phyloP scores from a whole-genome alignment of 2,329 filamentous ascomycete genomes.

The Fusarium graminum region DNA sequence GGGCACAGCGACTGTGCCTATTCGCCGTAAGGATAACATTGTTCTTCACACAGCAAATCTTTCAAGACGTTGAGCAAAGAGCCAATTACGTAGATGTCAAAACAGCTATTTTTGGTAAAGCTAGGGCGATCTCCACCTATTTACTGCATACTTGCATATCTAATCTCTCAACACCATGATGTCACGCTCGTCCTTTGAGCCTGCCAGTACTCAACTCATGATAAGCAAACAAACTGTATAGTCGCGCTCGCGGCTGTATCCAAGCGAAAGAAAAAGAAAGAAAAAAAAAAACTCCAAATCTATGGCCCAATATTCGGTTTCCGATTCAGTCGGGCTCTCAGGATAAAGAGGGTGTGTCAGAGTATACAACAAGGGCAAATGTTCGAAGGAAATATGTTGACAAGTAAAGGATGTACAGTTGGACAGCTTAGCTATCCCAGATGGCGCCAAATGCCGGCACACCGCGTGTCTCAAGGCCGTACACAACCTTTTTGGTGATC shows the following conservation, averaged over 20 bases:
- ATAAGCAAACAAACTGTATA: slow-evolving; percentile 13
- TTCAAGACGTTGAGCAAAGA: slow-evolving; percentile 26
- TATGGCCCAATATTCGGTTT: not conserved
- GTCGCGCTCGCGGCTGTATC: slow-evolving; percentile 6
- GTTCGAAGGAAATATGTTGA: slow-evolving; percentile 15
- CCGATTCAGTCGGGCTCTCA: slow-evolving; percentile 7
- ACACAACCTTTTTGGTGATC: slow-evolving; percentile 76
- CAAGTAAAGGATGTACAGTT: slow-evolving; percentile 3
- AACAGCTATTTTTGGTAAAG: slow-evolving; percentile 41
- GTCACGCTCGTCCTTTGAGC: slow-evolving; percentile 28
- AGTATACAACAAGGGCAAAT: slow-evolving; percentile 6
- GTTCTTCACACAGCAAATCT: slow-evolving; percentile 14
- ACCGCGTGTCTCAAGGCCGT: slow-evolving; percentile 74
- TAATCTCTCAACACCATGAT: slow-evolving; percentile 35
- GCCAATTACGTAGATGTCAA: slow-evolving; percentile 40
- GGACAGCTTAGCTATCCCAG: slow-evolving; percentile 67
- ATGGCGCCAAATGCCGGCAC: slow-evolving; percentile 79
- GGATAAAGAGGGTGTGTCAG: not conserved
- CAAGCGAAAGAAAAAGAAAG: slow-evolving; percentile 5
- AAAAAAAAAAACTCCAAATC: slow-evolving; percentile 8
- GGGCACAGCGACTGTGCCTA: slow-evolving; percentile 17
- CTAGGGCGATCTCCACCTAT: slow-evolving; percentile 22
- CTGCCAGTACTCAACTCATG: slow-evolving; percentile 2
- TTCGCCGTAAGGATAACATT: slow-evolving; percentile 41
- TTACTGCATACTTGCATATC: slow-evolving; percentile 46